Evolutionary conservation across 345 rosid genomes (phyloP), one percentile per base, ranked within the genome.

Genomic region (Pugionium cornutum): DNA sequence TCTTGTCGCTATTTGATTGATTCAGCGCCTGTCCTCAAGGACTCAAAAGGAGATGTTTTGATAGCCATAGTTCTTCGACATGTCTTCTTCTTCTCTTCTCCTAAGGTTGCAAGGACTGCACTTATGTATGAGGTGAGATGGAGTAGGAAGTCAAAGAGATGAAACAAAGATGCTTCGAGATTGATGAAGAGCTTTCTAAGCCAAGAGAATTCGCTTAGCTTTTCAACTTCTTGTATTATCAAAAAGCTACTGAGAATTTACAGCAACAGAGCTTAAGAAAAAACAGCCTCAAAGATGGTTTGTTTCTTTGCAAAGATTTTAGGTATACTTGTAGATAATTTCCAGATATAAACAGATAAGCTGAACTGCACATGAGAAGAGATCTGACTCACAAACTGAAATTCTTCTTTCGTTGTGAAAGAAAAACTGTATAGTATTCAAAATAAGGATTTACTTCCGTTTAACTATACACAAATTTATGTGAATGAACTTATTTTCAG

Each of bases 21-120:
- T 53, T 18, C 34, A 61, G 66, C 32, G 1, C 25, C 2, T n/a
- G 9, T 33, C 28, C 40, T 33, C 8, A 11, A 28, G 6, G 51
- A 54, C 28, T 43, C 32, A 5, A 11, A 32, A 62, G 34, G n/a
- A 65, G 28, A 42, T 3, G 39, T 37, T 10, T 50, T 50, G 6
- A 34, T 25, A 33, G 29, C 34, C 28, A 45, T 8, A 2, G 3
- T 1, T 50, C 9, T 31, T 52, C 7, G 1, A 26, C 34, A 33
- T 59, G 44, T 34, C 44, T 32, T 53, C 8, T 18, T 9, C 44
- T 5, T 1, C 25, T 18, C 18, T 18, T 18, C 18, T 18, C 18
- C 5, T 4, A 65, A 66, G 96, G 95, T 91, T 72, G 95, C 96
- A 34, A 96, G 87, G 53, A 87, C 72, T 35, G 96, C 87, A 45